Percentiles rank a stretch among this genome's conserved stretches.
Evolutionary conservation across 1,284 basidiomycete genomes (phyloP).

Genomic region (Phellinidium pouzarii): DNA sequence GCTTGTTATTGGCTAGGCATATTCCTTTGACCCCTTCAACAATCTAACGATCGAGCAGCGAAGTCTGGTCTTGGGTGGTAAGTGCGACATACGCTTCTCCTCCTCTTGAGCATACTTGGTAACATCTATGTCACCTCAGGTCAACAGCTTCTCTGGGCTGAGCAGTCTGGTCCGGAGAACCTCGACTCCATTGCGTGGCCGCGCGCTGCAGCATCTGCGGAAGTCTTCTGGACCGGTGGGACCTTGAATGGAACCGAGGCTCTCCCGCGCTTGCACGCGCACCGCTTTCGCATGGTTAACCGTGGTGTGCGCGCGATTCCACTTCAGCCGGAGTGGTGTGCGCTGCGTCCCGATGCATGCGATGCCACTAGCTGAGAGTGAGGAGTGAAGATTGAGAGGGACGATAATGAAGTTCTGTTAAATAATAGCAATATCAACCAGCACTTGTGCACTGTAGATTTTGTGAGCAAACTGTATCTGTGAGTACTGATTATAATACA

Average conservation of each 20-base stretch:
- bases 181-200: conserved; percentile 76
- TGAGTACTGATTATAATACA: no score
- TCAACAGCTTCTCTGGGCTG: conserved; percentile 72
- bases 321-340: conserved; percentile 80
- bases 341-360: conserved; percentile 44
- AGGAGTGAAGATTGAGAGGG: no score
- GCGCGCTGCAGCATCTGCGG: conserved; percentile 69
- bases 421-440: no score
- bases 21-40: conserved; percentile 67
- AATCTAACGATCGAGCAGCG: conserved; percentile 45
- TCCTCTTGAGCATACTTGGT: neutral
- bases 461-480: no score
- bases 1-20: no score
- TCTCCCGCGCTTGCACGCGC: conserved; percentile 70
- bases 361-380: no score
- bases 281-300: conserved; percentile 61
- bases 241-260: conserved; percentile 48
- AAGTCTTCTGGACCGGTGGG: conserved; percentile 71
- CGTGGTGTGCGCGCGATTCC: conserved; percentile 62
- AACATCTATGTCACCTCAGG: no score
- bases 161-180: conserved; percentile 67
- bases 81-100: conserved; percentile 10
- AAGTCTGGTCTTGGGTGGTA: conserved; percentile 29
- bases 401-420: no score
- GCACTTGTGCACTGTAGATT: no score